These are phyloP conservation scores for Saturnispora bothae DNA, from an alignment of 805 yeast genomes.

Conservation along the genomic window DNA sequence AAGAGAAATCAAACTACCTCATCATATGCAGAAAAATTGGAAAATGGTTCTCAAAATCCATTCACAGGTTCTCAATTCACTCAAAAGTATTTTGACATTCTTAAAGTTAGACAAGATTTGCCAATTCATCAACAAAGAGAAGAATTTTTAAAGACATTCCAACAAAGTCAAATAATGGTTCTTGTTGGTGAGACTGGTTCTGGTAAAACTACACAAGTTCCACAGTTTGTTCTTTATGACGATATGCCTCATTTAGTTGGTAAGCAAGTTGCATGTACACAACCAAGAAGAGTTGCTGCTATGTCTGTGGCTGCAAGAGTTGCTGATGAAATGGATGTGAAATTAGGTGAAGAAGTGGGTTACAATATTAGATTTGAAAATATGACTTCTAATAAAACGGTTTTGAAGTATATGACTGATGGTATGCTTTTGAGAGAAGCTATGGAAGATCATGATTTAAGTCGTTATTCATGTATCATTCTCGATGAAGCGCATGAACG, in stretches of 20 bases:
- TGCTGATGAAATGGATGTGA: slow-evolving; percentile 94
- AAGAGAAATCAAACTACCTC: slow-evolving; percentile 59
- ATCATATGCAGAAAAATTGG: slow-evolving; percentile 47
- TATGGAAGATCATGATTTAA: slow-evolving; percentile 85
- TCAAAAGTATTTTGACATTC: slow-evolving; percentile 63
- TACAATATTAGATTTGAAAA: slow-evolving; percentile 91
- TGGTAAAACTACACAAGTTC: slow-evolving; percentile 97
- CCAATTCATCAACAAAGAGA: slow-evolving; percentile 93
- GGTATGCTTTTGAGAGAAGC: slow-evolving; percentile 98
- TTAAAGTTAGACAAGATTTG: slow-evolving; percentile 68
- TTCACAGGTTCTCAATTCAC: slow-evolving; percentile 63
- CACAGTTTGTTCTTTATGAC: slow-evolving; percentile 87
- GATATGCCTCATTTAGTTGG: slow-evolving; percentile 84
- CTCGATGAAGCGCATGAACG: slow-evolving; percentile 98
- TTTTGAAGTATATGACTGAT: slow-evolving; percentile 93
- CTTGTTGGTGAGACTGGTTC: slow-evolving; percentile 99
- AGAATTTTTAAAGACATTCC: slow-evolving; percentile 78
- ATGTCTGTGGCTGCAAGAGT: slow-evolving; percentile 98
- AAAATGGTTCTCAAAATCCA: slow-evolving; percentile 55
- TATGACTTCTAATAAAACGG: slow-evolving; percentile 68
- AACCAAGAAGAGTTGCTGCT: slow-evolving; percentile 97
- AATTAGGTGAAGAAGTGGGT: slow-evolving; percentile 90
- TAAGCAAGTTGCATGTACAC: slow-evolving; percentile 89
- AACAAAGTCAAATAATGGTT: slow-evolving; percentile 86
- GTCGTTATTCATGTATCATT: slow-evolving; percentile 77